Base-by-base conservation (phyloP, 1,139 yeast genomes). In the Yamadazyma mexicana region DNA sequence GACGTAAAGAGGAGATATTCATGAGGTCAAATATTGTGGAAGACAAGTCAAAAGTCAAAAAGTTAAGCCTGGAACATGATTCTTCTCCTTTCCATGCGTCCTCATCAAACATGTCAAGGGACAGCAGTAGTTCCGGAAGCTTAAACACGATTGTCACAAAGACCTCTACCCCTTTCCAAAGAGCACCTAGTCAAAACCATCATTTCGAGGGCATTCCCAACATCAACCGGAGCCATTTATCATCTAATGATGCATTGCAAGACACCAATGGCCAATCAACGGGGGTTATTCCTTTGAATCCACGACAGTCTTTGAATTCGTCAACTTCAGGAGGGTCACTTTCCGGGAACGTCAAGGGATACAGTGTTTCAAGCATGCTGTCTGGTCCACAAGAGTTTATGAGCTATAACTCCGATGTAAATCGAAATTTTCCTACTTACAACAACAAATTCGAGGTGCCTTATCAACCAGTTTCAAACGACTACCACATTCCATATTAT, bases 1-100 rank as follows among this genome's bases (percentile, higher is more conserved):
- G 55, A 37, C 31, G 40, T 18, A 46, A 44, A 33, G 50, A 28
- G 16, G 38, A 29, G 6, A 11, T 34, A 10, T 34, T 27, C 16
- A 18, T 27, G 27, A 14, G 25, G 23, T 18, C 16, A 10, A 18
- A n/a, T 12, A 3, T 12, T 16, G n/a, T 7, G 18, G 31, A 16
- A 7, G 31, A 27, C 10, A n/a, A 15, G 17, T 15, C 17, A 12
- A 15, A 27, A 14, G 4, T 12, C 8, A 27, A 27, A 17, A 27
- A 27, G 17, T 4, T 11, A 11, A 17, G 17, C 11, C 22, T 6
- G 5, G 5, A 5, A 12, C 16, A 27, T 15, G 14, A 17, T 14
- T 5, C 17, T 14, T 27, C n/a, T 12, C 30, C 10, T 4, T 4
- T 16, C n/a, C 5, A 20, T 16, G 14, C 4, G n/a, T 6, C n/a